Percentiles rank a stretch among this genome's conserved stretches.
Conservation (phyloP, 345 rosid species). For the Brassica cretica region DNA sequence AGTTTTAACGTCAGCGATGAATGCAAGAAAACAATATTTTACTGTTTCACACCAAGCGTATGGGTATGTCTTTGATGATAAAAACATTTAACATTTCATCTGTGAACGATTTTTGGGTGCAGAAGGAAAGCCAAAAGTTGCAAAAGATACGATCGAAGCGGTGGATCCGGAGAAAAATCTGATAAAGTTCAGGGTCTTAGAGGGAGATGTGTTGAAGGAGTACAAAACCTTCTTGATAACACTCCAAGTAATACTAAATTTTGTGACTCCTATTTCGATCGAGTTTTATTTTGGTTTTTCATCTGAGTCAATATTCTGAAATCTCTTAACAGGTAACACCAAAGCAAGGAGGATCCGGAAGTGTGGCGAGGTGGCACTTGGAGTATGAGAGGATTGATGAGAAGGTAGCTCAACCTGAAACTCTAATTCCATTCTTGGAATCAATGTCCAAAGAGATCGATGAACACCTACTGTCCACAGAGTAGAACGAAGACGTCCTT, state of each 20-base stretch:
- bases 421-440: constrained; percentile 9
- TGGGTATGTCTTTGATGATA: neutral
- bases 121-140: constrained; percentile 32
- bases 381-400: constrained; percentile 29
- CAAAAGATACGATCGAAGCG: constrained; percentile 23
- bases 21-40: neutral
- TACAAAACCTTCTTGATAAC: constrained; percentile 14
- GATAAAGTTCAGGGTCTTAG: constrained; percentile 10
- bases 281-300: neutral
- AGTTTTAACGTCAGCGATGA: neutral
- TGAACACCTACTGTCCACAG: constrained; percentile 10
- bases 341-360: constrained; percentile 16
- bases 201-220: constrained; percentile 29
- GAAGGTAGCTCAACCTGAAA: constrained; percentile 11
- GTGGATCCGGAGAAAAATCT: constrained; percentile 30
- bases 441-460: constrained; percentile 21
- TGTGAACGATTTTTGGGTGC: neutral
- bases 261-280: neutral
- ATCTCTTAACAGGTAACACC: constrained; percentile 1
- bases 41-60: neutral
- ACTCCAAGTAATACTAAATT: neutral
- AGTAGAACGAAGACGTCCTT: neutral
- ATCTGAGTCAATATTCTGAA: neutral
- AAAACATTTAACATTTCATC: neutral
- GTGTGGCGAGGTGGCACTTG: constrained; percentile 19